A percentile compares a stretch with the other conserved stretches of the same genome.
phyloP scores from a whole-genome alignment of 306 rosid species.

The Argentina anserina region DNA sequence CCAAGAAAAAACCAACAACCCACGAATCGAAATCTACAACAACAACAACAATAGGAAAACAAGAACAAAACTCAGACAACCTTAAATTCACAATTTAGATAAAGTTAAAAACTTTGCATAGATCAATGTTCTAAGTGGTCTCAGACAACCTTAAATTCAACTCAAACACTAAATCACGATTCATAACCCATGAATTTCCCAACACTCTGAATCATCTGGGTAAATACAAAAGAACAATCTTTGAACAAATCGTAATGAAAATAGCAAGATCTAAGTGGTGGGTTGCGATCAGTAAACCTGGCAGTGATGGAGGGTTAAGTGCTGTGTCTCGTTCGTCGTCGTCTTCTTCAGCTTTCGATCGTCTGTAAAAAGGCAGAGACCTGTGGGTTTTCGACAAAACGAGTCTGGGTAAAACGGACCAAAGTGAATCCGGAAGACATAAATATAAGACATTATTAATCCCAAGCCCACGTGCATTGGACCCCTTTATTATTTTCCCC shows the following conservation, averaged over 20 bases:
- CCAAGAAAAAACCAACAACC: constrained; percentile 31
- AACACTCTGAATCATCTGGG: background rate
- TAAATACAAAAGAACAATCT: background rate
- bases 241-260: background rate
- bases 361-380: background rate
- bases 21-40: constrained; percentile 29
- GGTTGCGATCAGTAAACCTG: constrained; percentile 5
- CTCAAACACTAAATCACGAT: background rate
- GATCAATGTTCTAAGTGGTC: constrained; percentile 16
- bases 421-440: background rate
- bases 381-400: background rate
- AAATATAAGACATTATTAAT: background rate
- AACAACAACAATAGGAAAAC: background rate
- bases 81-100: background rate
- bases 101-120: background rate
- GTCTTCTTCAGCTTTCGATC: background rate
- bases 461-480: background rate
- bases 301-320: background rate
- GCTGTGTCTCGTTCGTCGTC: too few species aligned
- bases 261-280: constrained; percentile 1
- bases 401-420: background rate
- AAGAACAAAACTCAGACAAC: constrained; percentile 9
- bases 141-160: background rate
- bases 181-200: background rate
- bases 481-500: background rate